These are phyloP conservation scores for Colletotrichum cuscutae DNA, from an alignment of 2,329 filamentous ascomycete species.

Conservation along the genomic window DNA sequence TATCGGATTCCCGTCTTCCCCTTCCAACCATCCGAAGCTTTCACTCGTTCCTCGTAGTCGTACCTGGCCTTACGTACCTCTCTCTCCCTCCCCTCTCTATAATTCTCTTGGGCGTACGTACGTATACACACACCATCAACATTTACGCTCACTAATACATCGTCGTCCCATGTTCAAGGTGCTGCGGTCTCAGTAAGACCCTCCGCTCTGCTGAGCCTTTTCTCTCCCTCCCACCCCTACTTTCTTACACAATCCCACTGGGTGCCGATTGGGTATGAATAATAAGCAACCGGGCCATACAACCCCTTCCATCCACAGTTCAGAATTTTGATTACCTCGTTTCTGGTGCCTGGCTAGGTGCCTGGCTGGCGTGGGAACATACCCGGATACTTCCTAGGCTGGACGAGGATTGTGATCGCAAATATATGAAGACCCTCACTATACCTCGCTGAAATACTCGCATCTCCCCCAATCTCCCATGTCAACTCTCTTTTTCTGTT, in stretches of 20 bases:
- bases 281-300: neutral
- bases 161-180: neutral
- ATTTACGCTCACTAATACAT: neutral
- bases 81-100: no score
- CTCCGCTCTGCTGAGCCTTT: neutral
- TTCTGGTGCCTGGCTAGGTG: neutral
- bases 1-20: conserved; percentile 13
- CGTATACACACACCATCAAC: neutral
- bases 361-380: neutral
- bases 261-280: neutral
- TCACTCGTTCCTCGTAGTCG: neutral
- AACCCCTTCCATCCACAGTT: neutral
- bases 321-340: neutral
- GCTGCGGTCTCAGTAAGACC: neutral
- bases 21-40: neutral
- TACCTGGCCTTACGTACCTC: neutral
- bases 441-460: neutral
- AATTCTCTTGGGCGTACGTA: neutral
- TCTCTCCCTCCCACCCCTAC: neutral
- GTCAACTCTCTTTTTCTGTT: neutral
- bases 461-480: neutral
- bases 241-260: neutral
- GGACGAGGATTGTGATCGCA: no score
- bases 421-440: no score
- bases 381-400: no score